Evolutionary conservation across 116 monocot species (phyloP).

Genomic region (Cymodocea nodosa): DNA sequence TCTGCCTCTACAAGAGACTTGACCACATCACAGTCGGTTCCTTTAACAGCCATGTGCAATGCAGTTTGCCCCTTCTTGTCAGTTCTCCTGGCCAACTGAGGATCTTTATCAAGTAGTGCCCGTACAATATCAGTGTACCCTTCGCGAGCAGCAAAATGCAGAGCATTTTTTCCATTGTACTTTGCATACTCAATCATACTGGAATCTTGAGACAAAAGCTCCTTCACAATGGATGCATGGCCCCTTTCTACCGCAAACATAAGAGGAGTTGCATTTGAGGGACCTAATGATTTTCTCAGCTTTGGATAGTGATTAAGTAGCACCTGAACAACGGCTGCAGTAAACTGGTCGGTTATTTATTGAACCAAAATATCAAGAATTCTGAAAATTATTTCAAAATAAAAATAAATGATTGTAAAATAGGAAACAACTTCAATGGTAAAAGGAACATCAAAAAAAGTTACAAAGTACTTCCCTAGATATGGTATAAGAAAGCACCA

Average conservation of each 20-base stretch:
- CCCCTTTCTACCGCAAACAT: constrained; percentile 69
- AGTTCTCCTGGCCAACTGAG: constrained; percentile 69
- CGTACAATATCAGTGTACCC: constrained; percentile 75
- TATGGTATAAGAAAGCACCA: too few species aligned
- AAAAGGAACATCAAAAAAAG: too few species aligned
- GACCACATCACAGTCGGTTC: constrained; percentile 51
- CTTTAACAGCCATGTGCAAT: constrained; percentile 91
- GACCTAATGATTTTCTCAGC: constrained; percentile 62
- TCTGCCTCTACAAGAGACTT: constrained; percentile 61
- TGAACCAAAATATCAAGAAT: neutral
- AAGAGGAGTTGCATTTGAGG: constrained; percentile 70
- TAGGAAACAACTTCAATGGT: too few species aligned
- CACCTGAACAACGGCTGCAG: constrained; percentile 65
- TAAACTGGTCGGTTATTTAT: neutral
- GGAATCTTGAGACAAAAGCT: constrained; percentile 36
- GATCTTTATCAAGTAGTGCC: constrained; percentile 48
- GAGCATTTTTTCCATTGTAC: constrained; percentile 72
- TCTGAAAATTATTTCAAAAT: too few species aligned
- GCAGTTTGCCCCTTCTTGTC: constrained; percentile 96
- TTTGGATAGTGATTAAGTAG: constrained; percentile 55
- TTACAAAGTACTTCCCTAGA: too few species aligned
- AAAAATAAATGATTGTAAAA: too few species aligned
- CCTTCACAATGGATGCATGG: constrained; percentile 47
- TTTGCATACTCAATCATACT: constrained; percentile 39
- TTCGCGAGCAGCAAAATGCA: constrained; percentile 67